Conservation (phyloP, 2,329 filamentous ascomycete genomes). For the Ceratocystis colombiana region DNA sequence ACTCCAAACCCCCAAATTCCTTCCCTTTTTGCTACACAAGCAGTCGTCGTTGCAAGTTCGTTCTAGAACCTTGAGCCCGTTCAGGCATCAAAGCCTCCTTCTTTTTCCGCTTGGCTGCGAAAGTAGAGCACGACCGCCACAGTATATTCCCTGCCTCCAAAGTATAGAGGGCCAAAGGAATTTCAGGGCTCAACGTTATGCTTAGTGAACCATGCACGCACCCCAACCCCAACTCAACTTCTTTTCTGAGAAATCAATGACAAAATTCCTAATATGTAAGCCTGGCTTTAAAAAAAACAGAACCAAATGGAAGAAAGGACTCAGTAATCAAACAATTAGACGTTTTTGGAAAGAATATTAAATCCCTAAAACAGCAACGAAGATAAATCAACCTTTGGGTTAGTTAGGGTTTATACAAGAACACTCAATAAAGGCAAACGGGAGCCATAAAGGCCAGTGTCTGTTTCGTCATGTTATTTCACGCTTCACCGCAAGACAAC, state of each 20-base stretch:
- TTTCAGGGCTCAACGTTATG: constrained; percentile 5
- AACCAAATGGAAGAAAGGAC: neutral
- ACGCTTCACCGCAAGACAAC: neutral
- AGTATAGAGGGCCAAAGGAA: neutral
- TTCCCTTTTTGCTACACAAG: neutral
- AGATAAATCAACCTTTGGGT: neutral
- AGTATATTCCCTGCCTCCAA: neutral
- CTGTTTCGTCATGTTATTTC: neutral
- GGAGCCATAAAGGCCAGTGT: neutral
- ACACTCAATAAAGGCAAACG: too few species aligned
- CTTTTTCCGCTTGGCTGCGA: neutral
- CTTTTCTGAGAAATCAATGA: neutral
- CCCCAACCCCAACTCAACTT: constrained; percentile 15
- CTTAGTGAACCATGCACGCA: constrained; percentile 1
- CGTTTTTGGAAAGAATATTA: neutral
- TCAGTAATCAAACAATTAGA: neutral
- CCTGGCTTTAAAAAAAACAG: neutral
- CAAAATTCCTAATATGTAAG: neutral
- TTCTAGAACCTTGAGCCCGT: neutral
- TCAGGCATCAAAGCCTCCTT: neutral
- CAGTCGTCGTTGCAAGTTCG: neutral
- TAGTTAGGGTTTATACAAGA: too few species aligned
- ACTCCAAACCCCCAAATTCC: neutral
- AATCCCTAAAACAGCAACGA: neutral
- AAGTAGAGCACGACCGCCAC: too few species aligned